Conservation (phyloP, 2,329 filamentous ascomycete genomes). For the Fusarium bulbicola region DNA sequence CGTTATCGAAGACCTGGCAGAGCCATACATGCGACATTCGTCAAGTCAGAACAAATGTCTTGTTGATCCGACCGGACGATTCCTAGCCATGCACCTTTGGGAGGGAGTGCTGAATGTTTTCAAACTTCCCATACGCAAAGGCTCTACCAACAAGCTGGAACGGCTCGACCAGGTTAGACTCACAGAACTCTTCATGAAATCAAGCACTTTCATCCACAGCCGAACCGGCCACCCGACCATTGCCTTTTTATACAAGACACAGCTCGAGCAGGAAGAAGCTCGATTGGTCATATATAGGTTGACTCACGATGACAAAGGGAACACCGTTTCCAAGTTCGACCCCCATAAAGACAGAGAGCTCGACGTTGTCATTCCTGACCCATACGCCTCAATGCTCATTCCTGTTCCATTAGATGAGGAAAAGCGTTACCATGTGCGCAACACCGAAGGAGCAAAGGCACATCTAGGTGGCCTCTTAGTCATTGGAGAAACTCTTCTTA, state of each 20-base stretch:
- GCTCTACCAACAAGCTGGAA: constrained; percentile 54
- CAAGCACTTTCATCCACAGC: constrained; percentile 65
- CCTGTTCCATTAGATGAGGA: constrained; percentile 67
- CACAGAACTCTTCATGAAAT: constrained; percentile 68
- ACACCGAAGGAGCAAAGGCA: constrained; percentile 62
- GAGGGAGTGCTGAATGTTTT: constrained; percentile 67
- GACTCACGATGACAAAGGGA: constrained; percentile 66
- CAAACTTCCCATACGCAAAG: constrained; percentile 59
- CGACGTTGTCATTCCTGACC: constrained; percentile 62
- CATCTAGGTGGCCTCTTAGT: constrained; percentile 76
- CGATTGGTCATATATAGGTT: constrained; percentile 68
- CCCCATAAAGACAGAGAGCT: constrained; percentile 64
- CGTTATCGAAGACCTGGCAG: constrained; percentile 62
- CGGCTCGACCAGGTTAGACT: constrained; percentile 65
- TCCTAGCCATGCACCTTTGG: constrained; percentile 67
- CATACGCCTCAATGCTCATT: constrained; percentile 68
- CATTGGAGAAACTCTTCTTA: constrained; percentile 81
- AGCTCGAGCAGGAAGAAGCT: constrained; percentile 61
- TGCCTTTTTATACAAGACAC: constrained; percentile 66
- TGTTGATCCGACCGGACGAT: constrained; percentile 79
- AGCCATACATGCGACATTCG: constrained; percentile 75
- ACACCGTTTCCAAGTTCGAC: constrained; percentile 64
- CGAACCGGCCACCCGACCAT: constrained; percentile 67
- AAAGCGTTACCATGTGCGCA: constrained; percentile 69
- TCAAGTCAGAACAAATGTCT: constrained; percentile 85